Conservation (phyloP, 2,329 filamentous ascomycete genomes). For the Cladophialophora yegresii region DNA sequence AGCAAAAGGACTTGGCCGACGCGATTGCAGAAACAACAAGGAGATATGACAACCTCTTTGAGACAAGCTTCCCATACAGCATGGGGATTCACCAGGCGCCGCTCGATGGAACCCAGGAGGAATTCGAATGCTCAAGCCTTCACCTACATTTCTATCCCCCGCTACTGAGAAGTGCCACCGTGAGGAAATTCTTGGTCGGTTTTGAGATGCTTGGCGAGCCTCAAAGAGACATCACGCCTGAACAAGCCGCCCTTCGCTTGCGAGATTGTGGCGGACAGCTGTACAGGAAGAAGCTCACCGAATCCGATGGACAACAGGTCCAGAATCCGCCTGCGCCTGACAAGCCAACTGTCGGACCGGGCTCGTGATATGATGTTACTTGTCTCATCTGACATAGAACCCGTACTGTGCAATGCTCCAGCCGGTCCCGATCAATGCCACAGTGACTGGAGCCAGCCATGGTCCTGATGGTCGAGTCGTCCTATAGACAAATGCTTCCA, state of each 20-base stretch:
- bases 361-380: not conserved
- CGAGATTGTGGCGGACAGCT: constrained; percentile 76
- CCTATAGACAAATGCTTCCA: constrained; percentile 78
- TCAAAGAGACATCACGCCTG: constrained; percentile 96
- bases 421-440: constrained; percentile 56
- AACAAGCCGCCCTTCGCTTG: constrained; percentile 82
- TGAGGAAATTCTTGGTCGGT: constrained; percentile 93
- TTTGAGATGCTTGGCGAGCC: constrained; percentile 97
- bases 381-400: constrained; percentile 59
- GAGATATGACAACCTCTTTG: constrained; percentile 94
- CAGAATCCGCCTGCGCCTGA: constrained; percentile 25
- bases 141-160: constrained; percentile 99
- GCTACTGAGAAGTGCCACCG: constrained; percentile 84
- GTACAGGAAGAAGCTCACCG: constrained; percentile 68
- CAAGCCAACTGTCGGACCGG: constrained; percentile 6
- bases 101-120: constrained; percentile 75
- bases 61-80: constrained; percentile 95
- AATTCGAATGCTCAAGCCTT: constrained; percentile 84
- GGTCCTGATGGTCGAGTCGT: constrained; percentile 67
- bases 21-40: constrained; percentile 84
- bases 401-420: constrained; percentile 70
- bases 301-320: constrained; percentile 19
- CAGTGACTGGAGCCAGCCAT: constrained; percentile 60
- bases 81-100: constrained; percentile 97
- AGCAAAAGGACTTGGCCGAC: constrained; percentile 75